Conservation (phyloP, 345 rosid genomes). For the Hibiscus tridactylites region DNA sequence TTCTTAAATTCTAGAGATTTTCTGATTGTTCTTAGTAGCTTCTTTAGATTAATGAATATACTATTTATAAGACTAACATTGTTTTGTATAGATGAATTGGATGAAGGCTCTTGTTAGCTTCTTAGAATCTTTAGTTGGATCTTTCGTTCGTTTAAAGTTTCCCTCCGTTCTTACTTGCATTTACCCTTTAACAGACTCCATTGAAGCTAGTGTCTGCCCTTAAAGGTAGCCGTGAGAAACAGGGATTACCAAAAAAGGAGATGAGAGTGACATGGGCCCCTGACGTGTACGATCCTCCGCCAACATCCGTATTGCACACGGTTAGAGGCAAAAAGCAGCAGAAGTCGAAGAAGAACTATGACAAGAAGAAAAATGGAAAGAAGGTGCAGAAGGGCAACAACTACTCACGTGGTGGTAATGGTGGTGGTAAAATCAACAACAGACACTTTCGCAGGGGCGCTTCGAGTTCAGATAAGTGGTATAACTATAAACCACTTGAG, state of each 20-base stretch:
- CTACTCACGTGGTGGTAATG: conserved; percentile 38
- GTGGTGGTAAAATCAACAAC: conserved; percentile 52
- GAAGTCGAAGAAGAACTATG: conserved; percentile 47
- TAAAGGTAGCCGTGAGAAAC: conserved; percentile 78
- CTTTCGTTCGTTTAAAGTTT: not conserved
- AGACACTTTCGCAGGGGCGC: conserved; percentile 35
- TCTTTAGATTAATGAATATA: not conserved
- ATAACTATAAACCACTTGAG: conserved; percentile 16
- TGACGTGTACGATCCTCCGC: conserved; percentile 86
- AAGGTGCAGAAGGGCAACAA: conserved; percentile 54
- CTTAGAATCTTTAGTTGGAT: not conserved
- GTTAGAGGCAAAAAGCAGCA: conserved; percentile 43
- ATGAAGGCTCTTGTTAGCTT: not conserved
- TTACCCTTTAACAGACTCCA: conserved; percentile 20
- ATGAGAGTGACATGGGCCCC: conserved; percentile 73
- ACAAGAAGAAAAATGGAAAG: conserved; percentile 58
- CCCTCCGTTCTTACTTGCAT: not conserved
- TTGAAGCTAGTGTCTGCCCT: conserved; percentile 60
- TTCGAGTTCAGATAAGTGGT: conserved; percentile 18
- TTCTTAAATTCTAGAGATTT: not conserved
- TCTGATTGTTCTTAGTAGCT: not conserved
- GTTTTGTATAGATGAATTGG: too few relatives aligned
- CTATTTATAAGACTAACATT: not conserved
- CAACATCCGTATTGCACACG: conserved; percentile 58
- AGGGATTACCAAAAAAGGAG: conserved; percentile 35